A percentile compares a stretch with the other conserved stretches of the same genome.
Evolutionary conservation across 352 stramenopile species (phyloP).

Genomic region (Paralagenidium karlingii): DNA sequence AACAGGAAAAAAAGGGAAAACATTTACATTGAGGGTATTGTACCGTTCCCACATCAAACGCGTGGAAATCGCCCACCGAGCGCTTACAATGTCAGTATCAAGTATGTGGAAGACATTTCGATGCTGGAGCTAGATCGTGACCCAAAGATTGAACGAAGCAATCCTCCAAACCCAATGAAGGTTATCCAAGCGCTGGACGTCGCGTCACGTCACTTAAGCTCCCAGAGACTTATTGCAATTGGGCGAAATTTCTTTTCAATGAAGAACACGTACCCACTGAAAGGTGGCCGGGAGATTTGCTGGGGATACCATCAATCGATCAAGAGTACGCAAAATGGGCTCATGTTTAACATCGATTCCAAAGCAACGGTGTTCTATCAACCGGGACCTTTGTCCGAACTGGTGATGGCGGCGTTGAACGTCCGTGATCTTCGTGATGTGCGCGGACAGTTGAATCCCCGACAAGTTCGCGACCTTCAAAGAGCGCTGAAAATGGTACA

Average conservation of each 20-base stretch:
- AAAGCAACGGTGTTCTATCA: constrained; percentile 58
- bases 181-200: constrained; percentile 62
- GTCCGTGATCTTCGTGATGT: constrained; percentile 18
- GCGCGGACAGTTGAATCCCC: constrained; percentile 18
- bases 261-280: constrained; percentile 36
- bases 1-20: constrained; percentile 38
- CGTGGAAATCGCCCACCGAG: constrained; percentile 18
- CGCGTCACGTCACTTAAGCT: constrained; percentile 38
- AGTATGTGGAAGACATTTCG: constrained; percentile 42
- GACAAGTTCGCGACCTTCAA: constrained; percentile 15
- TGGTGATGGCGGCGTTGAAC: constrained; percentile 27
- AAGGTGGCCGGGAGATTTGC: constrained; percentile 51
- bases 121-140: constrained; percentile 36
- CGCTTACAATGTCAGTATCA: constrained; percentile 62
- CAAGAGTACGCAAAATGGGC: constrained; percentile 26
- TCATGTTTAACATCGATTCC: constrained; percentile 65
- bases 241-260: constrained; percentile 63
- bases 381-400: constrained; percentile 30
- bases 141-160: constrained; percentile 15
- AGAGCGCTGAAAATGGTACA: constrained; percentile 36
- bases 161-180: constrained; percentile 32
- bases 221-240: constrained; percentile 38
- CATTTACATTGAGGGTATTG: constrained; percentile 39
- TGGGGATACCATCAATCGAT: constrained; percentile 69
- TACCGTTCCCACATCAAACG: constrained; percentile 5